Evolutionary conservation across 495 filamentous ascomycete species (phyloP), one percentile per base, ranked within the genome.

Genomic region (Choiromyces venosus): DNA sequence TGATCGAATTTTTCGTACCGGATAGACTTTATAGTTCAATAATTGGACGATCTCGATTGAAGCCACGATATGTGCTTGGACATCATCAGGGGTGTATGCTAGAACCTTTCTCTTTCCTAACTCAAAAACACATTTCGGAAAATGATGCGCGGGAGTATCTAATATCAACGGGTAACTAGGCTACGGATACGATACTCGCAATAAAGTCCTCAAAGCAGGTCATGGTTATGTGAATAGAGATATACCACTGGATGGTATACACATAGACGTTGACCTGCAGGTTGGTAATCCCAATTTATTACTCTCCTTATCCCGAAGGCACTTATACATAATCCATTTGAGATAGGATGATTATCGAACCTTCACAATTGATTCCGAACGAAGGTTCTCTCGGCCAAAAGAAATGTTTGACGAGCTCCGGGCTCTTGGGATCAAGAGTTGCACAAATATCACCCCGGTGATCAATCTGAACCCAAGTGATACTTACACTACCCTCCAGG

Each of bases 251-350:
- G 79, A 81, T 67, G 78, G 74, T 29, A 68, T 81, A 12, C 79
- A 81, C 56, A 73, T 81, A 37, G 79, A 81, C 37, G 78, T 81
- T 42, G 79, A 81, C 65, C 21, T 81, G 37, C 79, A 81, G 72
- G 70, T 72, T 18, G 35, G 66, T 14, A 21, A n/a, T 39, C 25
- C 33, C 10, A 29, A 10, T 12, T 52, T 12, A 29, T 61, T 61
- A 25, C 52, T 10, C 25, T 61, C 52, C 4, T 29, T 9, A 14
- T 0, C 52, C 52, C n/a, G n/a, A 29, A 61, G 52, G 2, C 6
- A 37, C 16, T n/a, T n/a, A 21, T n/a, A n/a, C 19, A n/a, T n/a
- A 37, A 37, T 39, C 7, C 5, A 67, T 37, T 37, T 37, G 36
- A 19, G 73, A 65, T 68, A 80, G 72, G 67, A 75, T 21, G 65